Evolutionary conservation across 2,329 filamentous ascomycete genomes (phyloP), one percentile per base, ranked within the genome.

Genomic region (Fusarium lateritium): DNA sequence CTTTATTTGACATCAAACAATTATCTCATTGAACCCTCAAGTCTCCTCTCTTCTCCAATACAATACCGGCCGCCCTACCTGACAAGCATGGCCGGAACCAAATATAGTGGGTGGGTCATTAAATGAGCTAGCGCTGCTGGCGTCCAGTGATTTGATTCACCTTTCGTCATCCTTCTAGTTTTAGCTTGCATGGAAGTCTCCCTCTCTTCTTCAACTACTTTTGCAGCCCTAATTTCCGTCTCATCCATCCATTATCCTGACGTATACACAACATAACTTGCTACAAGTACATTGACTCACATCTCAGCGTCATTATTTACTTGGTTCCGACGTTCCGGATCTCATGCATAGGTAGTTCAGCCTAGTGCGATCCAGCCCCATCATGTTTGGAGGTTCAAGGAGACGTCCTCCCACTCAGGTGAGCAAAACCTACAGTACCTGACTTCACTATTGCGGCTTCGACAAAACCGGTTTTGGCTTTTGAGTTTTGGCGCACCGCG

Each of bases 301-400:
- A 66, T 59, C 49, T 34, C 62, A 56, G 61, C 62, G 45, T 50
- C 60, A 55, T 56, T 26, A 6, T 22, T 39, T 22, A 44, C 44
- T 36, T 21, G 34, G 44, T 57, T 56, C 50, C 56, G 60, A 39
- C 33, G 24, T 49, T 53, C 59, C 56, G 43, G 61, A 56, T 53
- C 61, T 71, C 10, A 76, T 75, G 71, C 72, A 64, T 19, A 19
- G 19, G 19, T 19, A 19, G 19, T 19, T 19, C 19, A 19, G 19
- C 19, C 19, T 19, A 19, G 19, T 19, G 19, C 19, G 19, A 19
- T 19, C 19, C 19, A 19, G 19, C 19, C 19, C 19, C 72, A 69
- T 64, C 70, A 85, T 86, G 85, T 87, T 88, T 77, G 83, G 79
- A 70, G 74, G 81, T 72, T 84, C 84, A 69, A 82, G 82, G 79